Evolutionary conservation across 352 stramenopile genomes (phyloP).

Genomic region (Globisporangium canariense): DNA sequence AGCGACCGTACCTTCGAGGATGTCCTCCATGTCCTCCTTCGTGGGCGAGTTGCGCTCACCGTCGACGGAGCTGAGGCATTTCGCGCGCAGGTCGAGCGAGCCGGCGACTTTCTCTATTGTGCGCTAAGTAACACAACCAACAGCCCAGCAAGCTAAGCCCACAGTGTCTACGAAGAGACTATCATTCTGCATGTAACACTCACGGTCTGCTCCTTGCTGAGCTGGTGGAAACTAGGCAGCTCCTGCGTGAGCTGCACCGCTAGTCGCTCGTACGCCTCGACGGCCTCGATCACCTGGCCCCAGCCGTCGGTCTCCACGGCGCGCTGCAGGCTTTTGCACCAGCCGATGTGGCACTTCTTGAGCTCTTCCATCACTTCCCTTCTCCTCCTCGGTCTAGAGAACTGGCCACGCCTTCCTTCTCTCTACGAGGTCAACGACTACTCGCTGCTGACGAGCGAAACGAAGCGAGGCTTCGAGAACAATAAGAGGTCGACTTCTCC

Average conservation of each 20-base stretch:
- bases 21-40: constrained; percentile 67
- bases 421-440: too few species aligned
- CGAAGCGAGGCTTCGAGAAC: not conserved
- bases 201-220: constrained; percentile 40
- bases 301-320: constrained; percentile 63
- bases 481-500: not conserved
- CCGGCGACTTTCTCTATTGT: constrained; percentile 38
- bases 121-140: constrained; percentile 11
- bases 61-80: constrained; percentile 55
- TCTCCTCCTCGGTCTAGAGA: not conserved
- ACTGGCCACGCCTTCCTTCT: not conserved
- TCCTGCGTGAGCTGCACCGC: constrained; percentile 32
- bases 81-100: constrained; percentile 49
- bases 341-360: constrained; percentile 43
- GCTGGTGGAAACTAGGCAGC: constrained; percentile 35
- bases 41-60: constrained; percentile 43
- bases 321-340: constrained; percentile 53
- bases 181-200: not conserved
- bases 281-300: constrained; percentile 69
- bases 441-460: not conserved
- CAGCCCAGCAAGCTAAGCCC: not conserved
- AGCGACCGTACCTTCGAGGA: constrained; percentile 29
- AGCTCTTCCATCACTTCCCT: constrained; percentile 38
- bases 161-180: not conserved
- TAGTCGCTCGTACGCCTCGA: constrained; percentile 71